These are phyloP conservation scores for Gardenia jasminoides DNA, from an alignment of 257 asterid species.

Conservation along the genomic window DNA sequence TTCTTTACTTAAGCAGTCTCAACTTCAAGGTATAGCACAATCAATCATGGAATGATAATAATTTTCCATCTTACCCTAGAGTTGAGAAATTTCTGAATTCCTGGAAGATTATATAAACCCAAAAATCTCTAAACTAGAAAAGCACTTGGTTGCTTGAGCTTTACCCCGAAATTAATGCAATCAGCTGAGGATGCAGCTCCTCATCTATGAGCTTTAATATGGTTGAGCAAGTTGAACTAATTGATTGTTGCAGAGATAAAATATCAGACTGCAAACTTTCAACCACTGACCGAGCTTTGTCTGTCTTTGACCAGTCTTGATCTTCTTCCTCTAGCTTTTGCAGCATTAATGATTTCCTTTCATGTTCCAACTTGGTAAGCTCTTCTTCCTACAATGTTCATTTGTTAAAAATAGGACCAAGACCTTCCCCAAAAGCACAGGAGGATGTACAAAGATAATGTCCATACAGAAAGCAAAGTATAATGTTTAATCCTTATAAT, in stretches of 20 bases:
- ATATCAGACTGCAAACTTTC: slow-evolving; percentile 60
- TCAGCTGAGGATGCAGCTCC: slow-evolving; percentile 75
- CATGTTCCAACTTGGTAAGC: slow-evolving; percentile 59
- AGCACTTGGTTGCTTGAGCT: not conserved
- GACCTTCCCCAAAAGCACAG: not conserved
- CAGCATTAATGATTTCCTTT: slow-evolving; percentile 49
- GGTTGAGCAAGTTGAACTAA: slow-evolving; percentile 44
- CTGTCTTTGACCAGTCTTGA: slow-evolving; percentile 55
- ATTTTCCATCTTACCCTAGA: not conserved
- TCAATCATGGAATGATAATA: not conserved
- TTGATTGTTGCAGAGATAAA: slow-evolving; percentile 60
- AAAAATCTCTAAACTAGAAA: not conserved
- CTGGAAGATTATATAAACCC: not conserved
- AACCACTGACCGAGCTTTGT: slow-evolving; percentile 53
- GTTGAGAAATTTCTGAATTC: not conserved
- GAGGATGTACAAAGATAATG: not conserved
- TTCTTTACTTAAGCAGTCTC: not conserved
- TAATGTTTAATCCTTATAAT: not conserved
- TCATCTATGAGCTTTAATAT: slow-evolving; percentile 52
- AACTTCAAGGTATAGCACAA: too few relatives aligned
- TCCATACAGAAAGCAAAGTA: not conserved
- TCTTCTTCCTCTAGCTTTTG: slow-evolving; percentile 62
- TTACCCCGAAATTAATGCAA: slow-evolving; percentile 77
- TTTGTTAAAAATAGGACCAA: not conserved
- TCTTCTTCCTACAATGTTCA: slow-evolving; percentile 54